Base-by-base conservation (phyloP, 2,329 filamentous ascomycete species). In the Tolypocladium guangdongense region DNA sequence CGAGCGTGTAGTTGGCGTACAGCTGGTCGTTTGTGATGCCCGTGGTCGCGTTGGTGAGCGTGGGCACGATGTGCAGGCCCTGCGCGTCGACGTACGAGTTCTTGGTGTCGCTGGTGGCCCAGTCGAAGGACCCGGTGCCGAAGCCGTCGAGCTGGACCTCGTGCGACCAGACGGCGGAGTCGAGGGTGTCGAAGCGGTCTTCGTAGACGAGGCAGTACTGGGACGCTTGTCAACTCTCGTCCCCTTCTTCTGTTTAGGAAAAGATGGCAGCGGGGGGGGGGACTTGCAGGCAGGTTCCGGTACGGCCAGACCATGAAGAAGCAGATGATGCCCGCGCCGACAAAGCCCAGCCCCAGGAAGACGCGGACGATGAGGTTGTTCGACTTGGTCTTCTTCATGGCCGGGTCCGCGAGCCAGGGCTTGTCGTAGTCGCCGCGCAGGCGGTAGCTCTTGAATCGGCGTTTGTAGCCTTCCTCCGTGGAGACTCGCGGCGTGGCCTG, bases 51-150 rank as follows among this genome's bases (percentile, higher is more conserved):
- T 68, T 69, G 16, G 76, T 78, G 20, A 80, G 63, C 0, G 77
- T 80, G 8, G 77, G 77, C n/a, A 77, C 72, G 50, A 81, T 79
- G 62, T 78, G 76, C 41, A 80, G 68, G n/a, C 76, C 76, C 30
- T 73, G 64, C 0, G 58, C 63, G 58, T 78, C 74, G 37, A 73
- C 66, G 60, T 74, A 80, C 16, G 72, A 65, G 62, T 81, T 81
- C 51, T 61, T 63, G 1, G 64, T 56, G 56, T 78, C 75, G 4
- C 63, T 67, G 7, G 77, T 80, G 0, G 77, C 78, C 77, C 76
- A 78, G 66, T 80, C 77, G 59, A 80, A 80, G 37, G 72, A 68
- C 18, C 74, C 74, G n/a, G 70, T 74, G 49, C 75, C 72, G 57
- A 69, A 75, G 11, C 68, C 74, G 52, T 69, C 65, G n/a, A 73